phyloP scores from a whole-genome alignment of 257 asterid genomes.

The Solanum pennellii region DNA sequence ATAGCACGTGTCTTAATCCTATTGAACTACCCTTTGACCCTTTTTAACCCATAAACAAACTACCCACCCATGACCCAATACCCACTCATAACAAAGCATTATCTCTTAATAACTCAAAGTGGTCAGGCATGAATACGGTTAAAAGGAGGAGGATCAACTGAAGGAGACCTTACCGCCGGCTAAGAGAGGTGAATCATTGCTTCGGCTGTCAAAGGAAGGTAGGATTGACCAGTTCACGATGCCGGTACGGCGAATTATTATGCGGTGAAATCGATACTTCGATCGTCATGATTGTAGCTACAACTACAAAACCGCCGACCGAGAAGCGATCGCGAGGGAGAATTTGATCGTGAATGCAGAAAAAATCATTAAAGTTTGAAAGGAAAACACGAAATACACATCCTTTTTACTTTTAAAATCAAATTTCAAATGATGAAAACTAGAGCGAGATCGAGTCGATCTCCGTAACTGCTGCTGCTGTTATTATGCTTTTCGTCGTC shows the following conservation, averaged over 20 bases:
- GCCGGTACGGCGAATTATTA: conserved; percentile 83
- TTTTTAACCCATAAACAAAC: too few relatives aligned
- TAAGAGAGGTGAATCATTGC: conserved; percentile 65
- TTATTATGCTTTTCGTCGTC: neutral
- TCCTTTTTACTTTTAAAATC: neutral
- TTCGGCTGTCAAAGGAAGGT: conserved; percentile 82
- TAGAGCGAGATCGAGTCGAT: neutral
- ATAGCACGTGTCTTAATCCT: too few relatives aligned
- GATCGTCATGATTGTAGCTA: conserved; percentile 84
- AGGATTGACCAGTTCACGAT: conserved; percentile 74
- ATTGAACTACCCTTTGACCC: too few relatives aligned
- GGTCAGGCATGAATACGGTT: too few relatives aligned
- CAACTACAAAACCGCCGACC: conserved; percentile 70
- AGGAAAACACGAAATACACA: neutral
- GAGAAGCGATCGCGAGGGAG: conserved; percentile 70
- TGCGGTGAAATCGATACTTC: conserved; percentile 75
- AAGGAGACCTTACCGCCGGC: neutral
- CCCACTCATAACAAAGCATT: too few relatives aligned
- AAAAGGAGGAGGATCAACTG: neutral
- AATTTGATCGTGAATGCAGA: conserved; percentile 91
- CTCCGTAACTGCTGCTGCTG: neutral
- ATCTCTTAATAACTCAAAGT: too few relatives aligned
- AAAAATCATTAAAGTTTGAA: conserved; percentile 51
- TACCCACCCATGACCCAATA: too few relatives aligned
- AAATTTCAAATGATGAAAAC: neutral